Conservation (phyloP, 306 rosid species). For the Myrica gale region DNA sequence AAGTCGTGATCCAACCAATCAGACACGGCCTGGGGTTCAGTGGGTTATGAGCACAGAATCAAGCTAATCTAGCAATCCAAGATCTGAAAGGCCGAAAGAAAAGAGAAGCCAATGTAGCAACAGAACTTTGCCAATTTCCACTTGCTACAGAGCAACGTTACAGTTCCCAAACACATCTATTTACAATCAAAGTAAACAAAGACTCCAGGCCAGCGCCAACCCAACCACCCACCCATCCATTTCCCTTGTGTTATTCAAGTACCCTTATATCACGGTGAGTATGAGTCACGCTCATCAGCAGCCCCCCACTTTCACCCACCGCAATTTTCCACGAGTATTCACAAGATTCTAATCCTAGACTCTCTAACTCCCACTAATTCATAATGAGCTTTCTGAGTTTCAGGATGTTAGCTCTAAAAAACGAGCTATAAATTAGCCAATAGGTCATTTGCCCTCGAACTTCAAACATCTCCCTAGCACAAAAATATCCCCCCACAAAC, state of each 20-base stretch:
- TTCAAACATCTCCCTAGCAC: slow-evolving; percentile 36
- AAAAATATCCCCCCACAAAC: slow-evolving; percentile 40
- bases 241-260: neutral
- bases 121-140: neutral
- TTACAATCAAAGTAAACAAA: slow-evolving; percentile 7
- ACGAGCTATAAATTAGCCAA: slow-evolving; percentile 55
- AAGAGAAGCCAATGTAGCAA: neutral
- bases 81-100: neutral
- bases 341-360: slow-evolving; percentile 38
- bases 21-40: neutral
- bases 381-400: slow-evolving; percentile 15
- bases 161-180: slow-evolving; percentile 1
- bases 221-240: neutral
- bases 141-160: neutral
- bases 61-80: neutral
- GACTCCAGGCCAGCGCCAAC: neutral
- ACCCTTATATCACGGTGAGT: neutral
- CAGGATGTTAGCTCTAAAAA: slow-evolving; percentile 41
- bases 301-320: slow-evolving; percentile 4
- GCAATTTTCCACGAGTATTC: slow-evolving; percentile 25
- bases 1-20: too few species aligned
- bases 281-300: slow-evolving; percentile 5
- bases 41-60: neutral
- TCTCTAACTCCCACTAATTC: slow-evolving; percentile 30
- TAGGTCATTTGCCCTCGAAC: slow-evolving; percentile 35